Evolutionary conservation across 2,329 filamentous ascomycete genomes (phyloP), one percentile per base, ranked within the genome.

Genomic region (Hypoxylon sp.): DNA sequence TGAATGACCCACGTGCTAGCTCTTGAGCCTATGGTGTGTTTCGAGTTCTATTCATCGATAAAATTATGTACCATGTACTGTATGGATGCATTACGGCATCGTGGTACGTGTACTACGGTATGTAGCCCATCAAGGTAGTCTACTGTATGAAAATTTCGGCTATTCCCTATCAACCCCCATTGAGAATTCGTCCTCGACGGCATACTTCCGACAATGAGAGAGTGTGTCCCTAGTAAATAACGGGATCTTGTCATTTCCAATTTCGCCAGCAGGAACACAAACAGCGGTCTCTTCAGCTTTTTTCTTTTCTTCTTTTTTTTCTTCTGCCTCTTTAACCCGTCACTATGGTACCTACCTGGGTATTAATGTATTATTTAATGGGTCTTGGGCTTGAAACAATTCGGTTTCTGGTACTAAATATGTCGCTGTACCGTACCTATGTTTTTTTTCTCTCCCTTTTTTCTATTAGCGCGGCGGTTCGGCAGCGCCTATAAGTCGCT

Each of bases 1-100:
- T 46, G 47, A 59, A 44, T 42, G 39, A 33, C 63, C 65, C 68
- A 71, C 65, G 68, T 71, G 65, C 65, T 48, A 54, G 33, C 39
- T 56, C 47, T 63, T 47, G 39, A 48, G 51, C 62, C 56, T 29
- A 60, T 54, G 22, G 39, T 55, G 35, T 17, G 52, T 70, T 60
- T 56, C 60, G 58, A 63, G 29, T 55, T 42, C 54, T 50, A 31
- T 47, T 13, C 55, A 19, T 54, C 19, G 11, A 31, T 33, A 44
- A 24, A 5, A 19, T 17, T 4, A 42, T 9, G n/a, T 19, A 17
- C 33, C 17, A 26, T 13, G 10, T 11, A 19, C 9, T 39, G 5
- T 14, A 39, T 17, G 37, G 5, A 39, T 8, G 39, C 17, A 19
- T 22, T 22, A 44, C 39, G 17, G 39, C 39, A 44, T 44, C 17